A percentile compares a stretch with the other conserved stretches of the same genome.
These are phyloP conservation scores for Pyrenochaeta sp. DNA, from an alignment of 2,329 filamentous ascomycete genomes.

Conservation along the genomic window DNA sequence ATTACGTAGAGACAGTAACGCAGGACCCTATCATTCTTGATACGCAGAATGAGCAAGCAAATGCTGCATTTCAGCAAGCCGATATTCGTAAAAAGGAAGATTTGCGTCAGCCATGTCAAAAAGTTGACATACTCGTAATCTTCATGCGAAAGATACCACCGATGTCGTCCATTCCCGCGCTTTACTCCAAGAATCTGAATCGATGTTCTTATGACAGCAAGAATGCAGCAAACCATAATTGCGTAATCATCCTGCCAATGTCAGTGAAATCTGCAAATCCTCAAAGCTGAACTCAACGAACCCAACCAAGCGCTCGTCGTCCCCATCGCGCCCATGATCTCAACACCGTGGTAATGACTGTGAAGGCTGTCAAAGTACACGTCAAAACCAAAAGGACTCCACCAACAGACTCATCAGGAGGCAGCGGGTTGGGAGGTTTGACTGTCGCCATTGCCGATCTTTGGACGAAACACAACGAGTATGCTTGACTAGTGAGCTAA, in stretches of 20 bases:
- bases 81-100: slow-evolving; percentile 52
- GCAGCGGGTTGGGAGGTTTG: slow-evolving; percentile 12
- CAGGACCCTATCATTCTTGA: slow-evolving; percentile 47
- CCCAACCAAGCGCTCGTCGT: slow-evolving; percentile 44
- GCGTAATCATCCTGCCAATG: slow-evolving; percentile 43
- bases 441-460: slow-evolving; percentile 7
- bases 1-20: slow-evolving; percentile 39
- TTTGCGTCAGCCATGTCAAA: slow-evolving; percentile 51
- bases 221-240: slow-evolving; percentile 38
- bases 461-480: neutral
- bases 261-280: neutral
- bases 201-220: slow-evolving; percentile 41
- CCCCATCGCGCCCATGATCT: slow-evolving; percentile 41
- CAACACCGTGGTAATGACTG: slow-evolving; percentile 42
- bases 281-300: neutral
- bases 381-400: slow-evolving; percentile 44
- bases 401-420: slow-evolving; percentile 29
- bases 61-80: slow-evolving; percentile 55
- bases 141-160: slow-evolving; percentile 41
- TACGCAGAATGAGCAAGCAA: slow-evolving; percentile 51
- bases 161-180: slow-evolving; percentile 51
- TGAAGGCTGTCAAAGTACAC: slow-evolving; percentile 40
- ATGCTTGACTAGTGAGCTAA: neutral
- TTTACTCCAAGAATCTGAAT: slow-evolving; percentile 45
- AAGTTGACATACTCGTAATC: slow-evolving; percentile 49